phyloP scores from a whole-genome alignment of 208 protist species.

The Trypanosoma melophagium region DNA sequence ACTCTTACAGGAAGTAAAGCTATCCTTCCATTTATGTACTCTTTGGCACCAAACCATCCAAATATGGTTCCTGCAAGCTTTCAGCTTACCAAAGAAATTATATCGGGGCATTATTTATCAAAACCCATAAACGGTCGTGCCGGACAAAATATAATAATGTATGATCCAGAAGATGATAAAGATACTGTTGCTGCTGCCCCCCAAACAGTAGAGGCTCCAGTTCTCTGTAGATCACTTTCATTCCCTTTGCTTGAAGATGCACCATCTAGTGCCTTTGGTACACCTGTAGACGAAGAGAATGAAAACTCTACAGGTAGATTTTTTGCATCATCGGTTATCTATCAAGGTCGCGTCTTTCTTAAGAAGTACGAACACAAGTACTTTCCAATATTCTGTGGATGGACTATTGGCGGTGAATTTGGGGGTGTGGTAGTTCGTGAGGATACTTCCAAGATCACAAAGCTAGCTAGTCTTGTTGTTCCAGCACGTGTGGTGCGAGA shows the following conservation, averaged over 20 bases:
- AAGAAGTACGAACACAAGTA: slow-evolving; percentile 74
- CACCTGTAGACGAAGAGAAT: slow-evolving; percentile 46
- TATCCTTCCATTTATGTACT: slow-evolving; percentile 75
- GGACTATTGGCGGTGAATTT: slow-evolving; percentile 73
- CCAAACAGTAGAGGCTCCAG: slow-evolving; percentile 15
- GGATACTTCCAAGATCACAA: slow-evolving; percentile 81
- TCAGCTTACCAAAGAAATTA: slow-evolving; percentile 51
- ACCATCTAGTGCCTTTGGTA: slow-evolving; percentile 6
- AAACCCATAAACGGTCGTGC: slow-evolving; percentile 81
- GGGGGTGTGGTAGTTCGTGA: slow-evolving; percentile 71
- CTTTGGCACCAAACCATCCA: slow-evolving; percentile 52
- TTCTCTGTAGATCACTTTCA: slow-evolving; percentile 11
- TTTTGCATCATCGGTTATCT: slow-evolving; percentile 67
- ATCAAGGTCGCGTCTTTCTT: slow-evolving; percentile 65
- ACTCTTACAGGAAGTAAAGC: slow-evolving; percentile 76
- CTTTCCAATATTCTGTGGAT: slow-evolving; percentile 81
- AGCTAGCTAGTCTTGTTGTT: slow-evolving; percentile 57
- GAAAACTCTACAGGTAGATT: slow-evolving; percentile 58
- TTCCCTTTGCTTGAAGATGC: slow-evolving; percentile 19
- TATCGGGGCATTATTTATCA: slow-evolving; percentile 54
- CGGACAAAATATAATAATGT: slow-evolving; percentile 79
- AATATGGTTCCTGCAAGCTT: slow-evolving; percentile 71
- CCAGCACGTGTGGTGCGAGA: slow-evolving; percentile 61
- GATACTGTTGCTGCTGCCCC: slow-evolving; percentile 35
- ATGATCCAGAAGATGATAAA: slow-evolving; percentile 51